Evolutionary conservation across 306 rosid genomes (phyloP).

Genomic region (Cajanus cajan): DNA sequence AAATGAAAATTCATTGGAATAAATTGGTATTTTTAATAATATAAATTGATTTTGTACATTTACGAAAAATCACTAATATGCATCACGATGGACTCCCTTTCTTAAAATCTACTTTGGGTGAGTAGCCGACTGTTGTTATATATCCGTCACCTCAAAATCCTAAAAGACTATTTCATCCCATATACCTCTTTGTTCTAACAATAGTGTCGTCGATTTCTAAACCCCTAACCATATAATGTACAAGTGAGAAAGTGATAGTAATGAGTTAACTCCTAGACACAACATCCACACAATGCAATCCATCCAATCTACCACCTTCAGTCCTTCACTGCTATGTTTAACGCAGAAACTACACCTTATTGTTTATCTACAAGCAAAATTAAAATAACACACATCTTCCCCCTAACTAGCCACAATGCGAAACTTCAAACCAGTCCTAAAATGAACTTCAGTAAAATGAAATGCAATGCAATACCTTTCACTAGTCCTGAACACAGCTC

Average conservation of each 20-base stretch:
- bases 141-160: background rate
- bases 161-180: background rate
- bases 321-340: background rate
- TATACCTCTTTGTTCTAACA: background rate
- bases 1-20: background rate
- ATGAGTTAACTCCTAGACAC: background rate
- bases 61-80: background rate
- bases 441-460: background rate
- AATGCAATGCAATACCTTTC: slow-evolving; percentile 79
- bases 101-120: background rate
- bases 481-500: slow-evolving; percentile 97
- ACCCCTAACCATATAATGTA: background rate
- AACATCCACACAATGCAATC: background rate
- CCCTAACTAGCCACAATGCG: slow-evolving; percentile 9
- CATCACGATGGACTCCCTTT: background rate
- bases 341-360: slow-evolving; percentile 18
- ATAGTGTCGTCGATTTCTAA: background rate
- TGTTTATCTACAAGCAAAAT: background rate
- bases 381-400: background rate
- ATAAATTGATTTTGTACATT: background rate
- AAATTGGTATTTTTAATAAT: background rate
- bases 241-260: background rate
- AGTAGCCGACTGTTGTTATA: background rate
- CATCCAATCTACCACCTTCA: background rate
- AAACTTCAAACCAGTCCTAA: background rate